Evolutionary conservation across 495 filamentous ascomycete genomes (phyloP), one percentile per base, ranked within the genome.

Genomic region (Amphirosellinia nigrospora): DNA sequence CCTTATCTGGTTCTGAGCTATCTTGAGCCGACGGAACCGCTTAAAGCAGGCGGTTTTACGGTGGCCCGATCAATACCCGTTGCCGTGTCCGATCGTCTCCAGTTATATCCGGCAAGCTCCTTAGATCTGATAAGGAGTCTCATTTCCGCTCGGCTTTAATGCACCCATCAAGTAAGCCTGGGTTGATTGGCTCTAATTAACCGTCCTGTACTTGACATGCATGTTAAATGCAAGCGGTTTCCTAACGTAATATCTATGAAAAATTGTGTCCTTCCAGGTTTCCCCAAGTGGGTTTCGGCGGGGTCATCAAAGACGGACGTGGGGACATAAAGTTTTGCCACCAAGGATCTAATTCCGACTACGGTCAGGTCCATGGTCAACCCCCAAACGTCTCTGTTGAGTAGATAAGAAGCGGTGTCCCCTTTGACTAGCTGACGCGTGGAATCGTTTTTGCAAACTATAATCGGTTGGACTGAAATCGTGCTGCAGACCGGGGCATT

Each of bases 241-340:
- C 19, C 36, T 43, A 71, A 77, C 73, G 75, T 77, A 75, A 77
- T 77, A 38, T n/a, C 61, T 68, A 75, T 75, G 70, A 70, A 73
- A 53, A 68, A 46, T 61, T 52, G 52, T 46, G 69, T 60, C 71
- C 67, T 71, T 50, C 26, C 55, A 36, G 64, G 63, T 60, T 59
- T 71, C 38, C 36, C 64, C 65, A 71, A 71, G 74, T 76, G 74
- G 74, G 45, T 70, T 74, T 46, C 64, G 61, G 72, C 70, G 74
- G 72, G 74, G 74, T 66, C 61, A 61, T 30, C 50, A 67, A 75
- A 75, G 66, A 19, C 23, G 19, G 16, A 23, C 61, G 43, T 53
- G 45, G 63, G 32, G 46, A 50, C 28, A 38, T 9, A n/a, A 61
- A 53, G 46, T 65, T 46, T 52, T 53, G n/a, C 45, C 45, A 50